A percentile compares a stretch with the other conserved stretches of the same genome.
phyloP scores from a whole-genome alignment of 2,329 filamentous ascomycete species.

The Lojkania enalia region DNA sequence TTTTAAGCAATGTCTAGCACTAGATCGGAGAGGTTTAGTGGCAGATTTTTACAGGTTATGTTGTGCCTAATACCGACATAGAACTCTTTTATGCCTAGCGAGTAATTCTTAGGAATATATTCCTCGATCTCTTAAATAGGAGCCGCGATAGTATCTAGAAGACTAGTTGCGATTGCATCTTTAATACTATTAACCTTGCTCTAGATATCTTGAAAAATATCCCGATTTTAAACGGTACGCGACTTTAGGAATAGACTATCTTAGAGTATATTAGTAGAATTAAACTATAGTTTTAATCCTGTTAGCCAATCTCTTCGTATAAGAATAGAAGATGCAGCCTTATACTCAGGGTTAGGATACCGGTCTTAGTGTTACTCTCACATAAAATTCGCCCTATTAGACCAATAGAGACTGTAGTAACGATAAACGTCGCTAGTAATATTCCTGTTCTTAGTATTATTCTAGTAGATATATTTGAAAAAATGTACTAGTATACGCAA shows the following conservation, averaged over 20 bases:
- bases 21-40: slow-evolving; percentile 4
- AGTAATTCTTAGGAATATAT: slow-evolving; percentile 7
- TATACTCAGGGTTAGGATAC: slow-evolving; percentile 5
- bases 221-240: slow-evolving; percentile 3
- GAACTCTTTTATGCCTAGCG: slow-evolving; percentile 4
- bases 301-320: slow-evolving; percentile 7
- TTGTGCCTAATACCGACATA: slow-evolving; percentile 3
- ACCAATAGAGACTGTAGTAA: slow-evolving; percentile 6
- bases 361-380: slow-evolving; percentile 5
- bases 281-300: slow-evolving; percentile 7
- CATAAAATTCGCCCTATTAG: slow-evolving; percentile 7
- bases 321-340: slow-evolving; percentile 5
- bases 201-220: slow-evolving; percentile 8
- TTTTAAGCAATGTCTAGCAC: slow-evolving; percentile 1
- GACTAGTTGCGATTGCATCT: not conserved
- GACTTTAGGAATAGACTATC: slow-evolving; percentile 5
- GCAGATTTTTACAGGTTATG: slow-evolving; percentile 3
- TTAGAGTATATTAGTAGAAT: slow-evolving; percentile 3
- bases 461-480: slow-evolving; percentile 1
- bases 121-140: slow-evolving; percentile 1
- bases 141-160: not conserved
- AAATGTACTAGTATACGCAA: slow-evolving; percentile 2
- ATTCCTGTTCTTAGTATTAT: slow-evolving; percentile 7
- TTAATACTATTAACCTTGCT: not conserved
- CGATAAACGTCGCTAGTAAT: slow-evolving; percentile 7